Base-by-base conservation (phyloP, 768 basidiomycete species). In the Boletus rufocinnamomeus region DNA sequence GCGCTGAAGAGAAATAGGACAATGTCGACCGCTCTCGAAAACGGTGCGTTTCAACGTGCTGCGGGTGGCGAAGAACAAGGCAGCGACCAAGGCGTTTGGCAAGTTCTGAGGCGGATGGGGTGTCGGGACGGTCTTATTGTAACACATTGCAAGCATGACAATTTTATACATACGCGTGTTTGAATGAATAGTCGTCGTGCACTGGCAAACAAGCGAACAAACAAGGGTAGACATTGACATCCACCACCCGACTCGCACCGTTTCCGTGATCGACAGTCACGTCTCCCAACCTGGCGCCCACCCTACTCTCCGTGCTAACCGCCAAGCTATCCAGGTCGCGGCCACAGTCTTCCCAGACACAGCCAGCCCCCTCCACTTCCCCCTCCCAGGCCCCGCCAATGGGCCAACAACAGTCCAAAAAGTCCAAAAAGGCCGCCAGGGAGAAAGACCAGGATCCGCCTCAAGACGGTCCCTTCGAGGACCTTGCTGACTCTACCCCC, bases 31-130 rank as follows among this genome's bases (percentile, higher is more conserved):
- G 68, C 79, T 98, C 70, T 98, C 97, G 61, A 99, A 99, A 80
- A 98, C 96, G 35, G 93, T 98, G 70, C 92, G 97, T 51, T 99
- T 99, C 89, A 99, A 99, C 79, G 97, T 99, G 58, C 77, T 98
- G 74, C 90, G 95, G 70, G 96, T 99, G 76, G 75, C 86, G 64
- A 93, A 90, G 87, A 95, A 79, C 86, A 95, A 95, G 85, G 93
- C 93, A 13, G 74, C 93, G 35, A 76, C 85, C 58, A 97, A 96
- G 83, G 80, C 90, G 52, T 98, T 98, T 81, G 84, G 86, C 79
- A 98, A 98, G 86, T 98, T 98, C 82, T 94, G 76, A 77, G 68
- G 47, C 25, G 50, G 52, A 50, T 23, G 11, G 50, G 53, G 53
- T 34, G 14, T 52, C 19, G 46, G 30, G 35, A 41, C n/a, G 1